Base-by-base conservation (phyloP, 371 early-diverging fungal genomes). In the Rhizopus microsporus region DNA sequence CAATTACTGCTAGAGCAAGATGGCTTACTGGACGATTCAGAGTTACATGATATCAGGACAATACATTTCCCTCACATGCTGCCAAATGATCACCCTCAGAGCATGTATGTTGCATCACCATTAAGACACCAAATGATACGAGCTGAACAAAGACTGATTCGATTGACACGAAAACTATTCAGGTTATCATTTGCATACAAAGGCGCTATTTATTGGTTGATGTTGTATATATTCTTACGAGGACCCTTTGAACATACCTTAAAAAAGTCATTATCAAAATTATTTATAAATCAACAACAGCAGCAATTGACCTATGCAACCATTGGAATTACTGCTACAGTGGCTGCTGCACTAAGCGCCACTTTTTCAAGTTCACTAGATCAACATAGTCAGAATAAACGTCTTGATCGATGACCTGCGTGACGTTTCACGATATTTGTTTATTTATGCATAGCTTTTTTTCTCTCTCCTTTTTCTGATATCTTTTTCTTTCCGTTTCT, bases 51-150 rank as follows among this genome's bases (percentile, higher is more conserved):
- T 47, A 59, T 15, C 49, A 35, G 5, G 15, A 35, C 49, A 31
- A 56, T 65, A 4, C 74, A 77, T 56, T 77, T 74, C 49, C 77
- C 77, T 13, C 77, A 77, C 34, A 56, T 77, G 54, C 34, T 77
- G 48, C 77, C 77, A 2, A 58, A 62, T 12, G 51, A 63, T 31
- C 68, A 70, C 37, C 76, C 76, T 23, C 72, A 75, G n/a, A 72
- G 72, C 15, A 61, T 69, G 3, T 74, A 74, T 51, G 55, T 70
- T 2, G 53, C 38, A 17, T 69, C 77, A 8, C 77, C 77, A 7
- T 35, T 74, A 12, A 67, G 57, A 48, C 58, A 68, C 7, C 69
- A 68, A 7, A 30, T 77, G 2, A 44, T 55, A 4, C 61, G 72
- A n/a, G 59, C 64, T 0, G 77, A 77, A 35, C 74, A 74, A 45